Evolutionary conservation across 2,329 filamentous ascomycete species (phyloP).

Genomic region (Pseudogymnoascus sp.): DNA sequence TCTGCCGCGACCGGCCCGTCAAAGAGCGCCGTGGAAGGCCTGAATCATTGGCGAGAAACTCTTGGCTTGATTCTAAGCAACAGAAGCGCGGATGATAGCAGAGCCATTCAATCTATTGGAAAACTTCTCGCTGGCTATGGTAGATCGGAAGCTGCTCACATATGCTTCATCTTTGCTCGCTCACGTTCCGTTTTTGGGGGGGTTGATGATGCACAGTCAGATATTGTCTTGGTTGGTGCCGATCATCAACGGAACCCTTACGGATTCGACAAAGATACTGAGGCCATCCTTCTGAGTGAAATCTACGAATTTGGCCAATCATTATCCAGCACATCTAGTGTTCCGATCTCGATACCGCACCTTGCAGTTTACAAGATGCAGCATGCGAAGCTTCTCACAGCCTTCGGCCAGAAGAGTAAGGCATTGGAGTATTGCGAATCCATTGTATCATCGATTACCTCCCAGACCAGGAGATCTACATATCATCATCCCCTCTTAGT

Average conservation of each 20-base stretch:
- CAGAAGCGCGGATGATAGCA: conserved; percentile 68
- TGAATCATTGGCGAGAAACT: conserved; percentile 93
- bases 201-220: conserved; percentile 67
- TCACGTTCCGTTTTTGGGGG: conserved; percentile 66
- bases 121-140: conserved; percentile 77
- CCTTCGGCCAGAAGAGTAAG: conserved; percentile 72
- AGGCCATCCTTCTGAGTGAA: conserved; percentile 88
- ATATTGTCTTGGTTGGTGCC: conserved; percentile 76
- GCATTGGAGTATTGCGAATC: conserved; percentile 87
- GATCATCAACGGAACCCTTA: conserved; percentile 66
- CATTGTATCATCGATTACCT: conserved; percentile 65
- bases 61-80: conserved; percentile 80
- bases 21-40: conserved; percentile 69
- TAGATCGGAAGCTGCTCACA: conserved; percentile 81
- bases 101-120: conserved; percentile 71
- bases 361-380: conserved; percentile 86
- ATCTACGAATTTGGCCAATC: conserved; percentile 86
- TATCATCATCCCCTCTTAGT: conserved; percentile 77
- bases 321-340: conserved; percentile 50
- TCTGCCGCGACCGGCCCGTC: conserved; percentile 49
- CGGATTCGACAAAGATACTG: conserved; percentile 69
- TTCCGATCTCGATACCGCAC: conserved; percentile 60
- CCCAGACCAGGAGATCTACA: conserved; percentile 72
- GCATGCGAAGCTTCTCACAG: conserved; percentile 74
- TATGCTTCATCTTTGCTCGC: conserved; percentile 84